These are phyloP conservation scores for Vicia villosa DNA, from an alignment of 306 rosid species.

Conservation along the genomic window DNA sequence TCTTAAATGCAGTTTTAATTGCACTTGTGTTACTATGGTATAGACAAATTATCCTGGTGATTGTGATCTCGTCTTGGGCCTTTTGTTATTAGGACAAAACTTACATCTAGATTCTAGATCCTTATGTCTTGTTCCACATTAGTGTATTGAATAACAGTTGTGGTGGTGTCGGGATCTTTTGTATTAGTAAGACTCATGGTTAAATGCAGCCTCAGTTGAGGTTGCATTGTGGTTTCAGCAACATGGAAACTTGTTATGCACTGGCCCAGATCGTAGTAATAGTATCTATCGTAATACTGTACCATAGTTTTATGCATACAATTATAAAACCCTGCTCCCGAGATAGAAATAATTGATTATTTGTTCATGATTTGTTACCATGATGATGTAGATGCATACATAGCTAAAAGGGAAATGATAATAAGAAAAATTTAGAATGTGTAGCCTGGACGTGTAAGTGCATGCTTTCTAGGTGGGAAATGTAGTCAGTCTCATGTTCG, in stretches of 20 bases:
- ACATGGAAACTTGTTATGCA: not conserved
- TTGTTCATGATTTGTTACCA: not conserved
- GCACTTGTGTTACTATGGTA: not conserved
- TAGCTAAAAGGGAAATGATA: constrained; percentile 1
- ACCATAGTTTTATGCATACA: not conserved
- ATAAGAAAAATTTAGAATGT: not conserved
- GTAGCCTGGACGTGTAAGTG: constrained; percentile 23
- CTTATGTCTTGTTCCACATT: not conserved
- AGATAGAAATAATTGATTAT: not conserved
- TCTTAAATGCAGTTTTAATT: not conserved
- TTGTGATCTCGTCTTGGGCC: not conserved
- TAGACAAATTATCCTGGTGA: too few relatives aligned
- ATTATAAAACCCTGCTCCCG: not conserved
- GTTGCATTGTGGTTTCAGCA: not conserved
- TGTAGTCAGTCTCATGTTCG: constrained; percentile 34
- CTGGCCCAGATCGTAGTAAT: not conserved
- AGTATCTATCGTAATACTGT: not conserved
- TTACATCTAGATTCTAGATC: not conserved
- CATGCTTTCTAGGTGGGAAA: constrained; percentile 22
- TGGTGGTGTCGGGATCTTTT: not conserved
- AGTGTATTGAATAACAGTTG: not conserved
- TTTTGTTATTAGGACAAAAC: not conserved
- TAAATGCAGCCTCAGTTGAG: not conserved
- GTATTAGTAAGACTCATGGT: not conserved
- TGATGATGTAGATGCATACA: not conserved